Conservation (phyloP, 768 basidiomycete genomes). For the Leccinum subgranulosum region DNA sequence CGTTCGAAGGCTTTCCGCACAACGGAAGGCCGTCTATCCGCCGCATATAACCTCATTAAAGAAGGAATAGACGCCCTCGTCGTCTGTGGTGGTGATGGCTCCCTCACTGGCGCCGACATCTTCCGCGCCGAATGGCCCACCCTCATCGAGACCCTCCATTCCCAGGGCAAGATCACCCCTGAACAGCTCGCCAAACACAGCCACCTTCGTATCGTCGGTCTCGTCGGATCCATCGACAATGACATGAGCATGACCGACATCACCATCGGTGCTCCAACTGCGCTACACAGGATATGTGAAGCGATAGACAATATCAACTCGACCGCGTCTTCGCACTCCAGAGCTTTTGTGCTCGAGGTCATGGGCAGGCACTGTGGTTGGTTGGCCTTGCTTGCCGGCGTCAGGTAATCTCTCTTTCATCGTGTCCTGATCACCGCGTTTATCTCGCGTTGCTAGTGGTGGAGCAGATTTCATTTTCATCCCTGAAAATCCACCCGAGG, state of each 20-base stretch:
- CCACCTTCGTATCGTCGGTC: conserved; percentile 94
- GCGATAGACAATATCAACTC: conserved; percentile 98
- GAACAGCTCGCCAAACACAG: conserved; percentile 68
- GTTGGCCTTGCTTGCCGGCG: conserved; percentile 90
- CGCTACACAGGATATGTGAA: conserved; percentile 95
- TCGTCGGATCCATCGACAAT: conserved; percentile 98
- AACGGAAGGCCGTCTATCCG: conserved; percentile 80
- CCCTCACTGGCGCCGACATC: conserved; percentile 91
- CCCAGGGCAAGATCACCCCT: conserved; percentile 72
- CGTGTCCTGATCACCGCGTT: neutral
- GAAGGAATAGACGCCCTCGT: conserved; percentile 97
- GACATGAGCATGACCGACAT: conserved; percentile 98
- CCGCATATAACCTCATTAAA: conserved; percentile 87
- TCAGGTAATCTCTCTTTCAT: conserved; percentile 53
- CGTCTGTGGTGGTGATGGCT: conserved; percentile 97
- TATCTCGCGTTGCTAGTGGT: conserved; percentile 41
- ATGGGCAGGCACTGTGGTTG: conserved; percentile 99
- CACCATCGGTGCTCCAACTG: conserved; percentile 95
- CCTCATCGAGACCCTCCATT: conserved; percentile 66
- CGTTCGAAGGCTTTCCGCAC: conserved; percentile 84
- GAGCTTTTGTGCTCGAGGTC: conserved; percentile 97
- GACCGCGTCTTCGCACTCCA: conserved; percentile 91
- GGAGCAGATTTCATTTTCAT: conserved; percentile 99
- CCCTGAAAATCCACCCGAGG: conserved; percentile 83
- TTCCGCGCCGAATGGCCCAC: conserved; percentile 93